These are phyloP conservation scores for Xylariaceae sp. DNA, from an alignment of 2,329 filamentous ascomycete species.

Conservation along the genomic window DNA sequence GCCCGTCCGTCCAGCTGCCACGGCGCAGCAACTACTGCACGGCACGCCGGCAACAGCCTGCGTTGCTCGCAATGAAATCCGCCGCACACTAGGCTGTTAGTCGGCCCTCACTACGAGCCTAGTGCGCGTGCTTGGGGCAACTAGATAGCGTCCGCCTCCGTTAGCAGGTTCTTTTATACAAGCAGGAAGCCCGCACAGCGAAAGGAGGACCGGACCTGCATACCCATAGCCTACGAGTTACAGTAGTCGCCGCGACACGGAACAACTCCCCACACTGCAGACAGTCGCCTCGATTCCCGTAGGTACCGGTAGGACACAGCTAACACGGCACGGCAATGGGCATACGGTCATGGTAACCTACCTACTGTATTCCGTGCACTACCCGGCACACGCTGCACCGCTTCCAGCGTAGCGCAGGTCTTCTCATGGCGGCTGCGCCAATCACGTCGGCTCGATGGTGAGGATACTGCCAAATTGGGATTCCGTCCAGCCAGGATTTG, in stretches of 20 bases:
- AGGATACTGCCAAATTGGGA: conserved; percentile 26
- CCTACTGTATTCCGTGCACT: no score
- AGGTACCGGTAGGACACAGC: not conserved
- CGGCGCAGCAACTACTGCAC: not conserved
- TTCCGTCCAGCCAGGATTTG: conserved; percentile 24
- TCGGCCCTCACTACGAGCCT: conserved; percentile 1
- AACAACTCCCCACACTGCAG: conserved; percentile 13
- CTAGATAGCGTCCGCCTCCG: no score
- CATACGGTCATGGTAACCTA: no score
- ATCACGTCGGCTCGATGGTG: conserved; percentile 22
- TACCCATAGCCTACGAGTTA: not conserved
- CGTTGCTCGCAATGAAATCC: not conserved
- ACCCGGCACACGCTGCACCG: not conserved
- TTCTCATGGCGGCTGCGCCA: conserved; percentile 16
- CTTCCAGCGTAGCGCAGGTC: no score
- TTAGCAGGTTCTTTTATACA: no score
- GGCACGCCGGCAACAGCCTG: not conserved
- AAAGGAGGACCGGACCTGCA: no score
- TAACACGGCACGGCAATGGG: no score
- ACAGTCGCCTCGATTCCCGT: no score
- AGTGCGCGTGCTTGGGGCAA: no score
- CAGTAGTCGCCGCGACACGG: no score
- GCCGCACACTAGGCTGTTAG: not conserved
- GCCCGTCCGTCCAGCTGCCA: no score
- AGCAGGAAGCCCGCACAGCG: no score